Evolutionary conservation across 768 basidiomycete genomes (phyloP).

Genomic region (Tylopilus cervinicoccineus): DNA sequence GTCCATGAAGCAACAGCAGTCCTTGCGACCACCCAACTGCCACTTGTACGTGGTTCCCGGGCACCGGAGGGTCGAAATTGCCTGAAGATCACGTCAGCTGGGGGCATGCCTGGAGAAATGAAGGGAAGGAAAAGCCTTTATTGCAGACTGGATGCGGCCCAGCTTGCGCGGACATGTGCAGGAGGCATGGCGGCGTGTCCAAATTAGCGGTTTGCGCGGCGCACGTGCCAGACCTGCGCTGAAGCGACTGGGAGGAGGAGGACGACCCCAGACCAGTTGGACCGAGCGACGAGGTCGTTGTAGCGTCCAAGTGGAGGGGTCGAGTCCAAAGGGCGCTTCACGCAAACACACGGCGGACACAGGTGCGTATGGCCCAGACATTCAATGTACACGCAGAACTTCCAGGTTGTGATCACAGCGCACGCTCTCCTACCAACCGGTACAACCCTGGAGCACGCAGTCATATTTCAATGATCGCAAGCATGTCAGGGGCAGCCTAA

Average conservation of each 20-base stretch:
- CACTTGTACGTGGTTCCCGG: slow-evolving; percentile 25
- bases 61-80: slow-evolving; percentile 20
- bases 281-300: neutral
- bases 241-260: too few species aligned
- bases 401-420: neutral
- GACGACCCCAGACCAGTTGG: neutral
- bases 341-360: slow-evolving; percentile 1
- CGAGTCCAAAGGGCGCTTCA: too few species aligned
- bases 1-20: slow-evolving; percentile 13
- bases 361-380: too few species aligned
- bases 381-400: too few species aligned
- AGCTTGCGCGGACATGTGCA: slow-evolving; percentile 24
- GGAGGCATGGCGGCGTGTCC: slow-evolving; percentile 19
- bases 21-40: slow-evolving; percentile 13
- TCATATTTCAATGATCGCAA: neutral
- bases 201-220: neutral
- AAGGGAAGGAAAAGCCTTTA: slow-evolving; percentile 20
- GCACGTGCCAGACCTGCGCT: slow-evolving; percentile 17
- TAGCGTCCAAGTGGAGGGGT: too few species aligned
- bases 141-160: slow-evolving; percentile 14
- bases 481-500: neutral
- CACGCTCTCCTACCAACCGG: slow-evolving; percentile 7
- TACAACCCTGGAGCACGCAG: slow-evolving; percentile 8
- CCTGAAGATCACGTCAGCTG: slow-evolving; percentile 25
- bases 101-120: slow-evolving; percentile 17